Base-by-base conservation (phyloP, 805 yeast genomes). In the Kluyveromyces aestuarii region DNA sequence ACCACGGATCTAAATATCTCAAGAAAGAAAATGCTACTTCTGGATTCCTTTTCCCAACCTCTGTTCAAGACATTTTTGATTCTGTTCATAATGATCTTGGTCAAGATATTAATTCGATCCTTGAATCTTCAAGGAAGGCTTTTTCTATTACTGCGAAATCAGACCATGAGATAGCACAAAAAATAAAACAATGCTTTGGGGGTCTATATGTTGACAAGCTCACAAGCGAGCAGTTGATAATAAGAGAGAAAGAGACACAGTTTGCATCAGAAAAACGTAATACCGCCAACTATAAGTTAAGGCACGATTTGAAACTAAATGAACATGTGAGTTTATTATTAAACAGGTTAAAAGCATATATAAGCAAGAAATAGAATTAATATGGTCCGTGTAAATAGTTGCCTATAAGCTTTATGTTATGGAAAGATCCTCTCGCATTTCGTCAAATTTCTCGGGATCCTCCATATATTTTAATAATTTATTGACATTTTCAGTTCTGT, bases 1-100 rank as follows among this genome's bases (percentile, higher is more conserved):
- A 52, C 11, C 39, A 41, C 5, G 47, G 50, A 8, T 18, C 37
- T 10, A 27, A 19, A 17, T 43, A 40, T 14, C 17, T 45, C 8
- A 40, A 2, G 19, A 33, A 10, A n/a, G 33, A 13, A 5, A 38
- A 16, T 33, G 10, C 27, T 16, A 10, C 30, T 11, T 2, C 6
- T n/a, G 27, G 19, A 11, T 36, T 43, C 25, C 10, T 16, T 8
- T 43, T 43, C 14, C 45, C 45, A 18, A 4, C 27, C n/a, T 27
- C n/a, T 6, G 33, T 43, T 17, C 16, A 33, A n/a, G 19, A 25
- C 18, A 19, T 19, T 4, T 7, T 37, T 11, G 25, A 37, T 37
- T 10, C 4, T 17, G 25, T 37, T 16, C 21, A n/a, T 16, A 8
- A 37, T 9, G n/a, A 10, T 3, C 13, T 37, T n/a, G 40, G 17